phyloP scores from a whole-genome alignment of 2,329 filamentous ascomycete species.

The Curvularia verruculosa region DNA sequence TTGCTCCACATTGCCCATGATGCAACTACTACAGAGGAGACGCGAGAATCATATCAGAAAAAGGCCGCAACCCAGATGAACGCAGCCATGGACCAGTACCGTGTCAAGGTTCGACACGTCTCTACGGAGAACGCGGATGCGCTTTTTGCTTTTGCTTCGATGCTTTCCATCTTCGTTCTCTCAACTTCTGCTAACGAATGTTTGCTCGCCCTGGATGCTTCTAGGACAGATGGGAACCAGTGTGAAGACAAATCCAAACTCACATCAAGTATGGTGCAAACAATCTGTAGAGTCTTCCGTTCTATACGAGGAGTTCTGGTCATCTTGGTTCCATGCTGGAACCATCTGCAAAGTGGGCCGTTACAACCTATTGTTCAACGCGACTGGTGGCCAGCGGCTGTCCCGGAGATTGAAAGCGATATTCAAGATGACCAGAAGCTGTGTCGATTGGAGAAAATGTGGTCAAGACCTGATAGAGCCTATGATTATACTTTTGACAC shows the following conservation, averaged over 20 bases:
- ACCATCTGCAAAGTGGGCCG: slow-evolving; percentile 23
- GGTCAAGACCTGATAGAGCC: slow-evolving; percentile 24
- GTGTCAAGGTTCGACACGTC: slow-evolving; percentile 35
- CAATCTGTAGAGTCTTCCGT: slow-evolving; percentile 20
- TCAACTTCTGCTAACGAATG: slow-evolving; percentile 25
- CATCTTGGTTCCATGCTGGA: slow-evolving; percentile 35
- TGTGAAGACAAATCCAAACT: no score
- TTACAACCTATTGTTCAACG: slow-evolving; percentile 26
- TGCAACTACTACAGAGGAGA: slow-evolving; percentile 12
- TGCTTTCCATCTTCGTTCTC: slow-evolving; percentile 24
- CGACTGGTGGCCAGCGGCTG: slow-evolving; percentile 35
- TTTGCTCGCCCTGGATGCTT: not conserved
- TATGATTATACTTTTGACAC: slow-evolving; percentile 36
- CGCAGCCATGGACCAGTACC: slow-evolving; percentile 31
- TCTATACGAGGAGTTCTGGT: slow-evolving; percentile 31
- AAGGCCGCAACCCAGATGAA: slow-evolving; percentile 33
- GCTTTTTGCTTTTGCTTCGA: slow-evolving; percentile 38
- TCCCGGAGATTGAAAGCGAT: slow-evolving; percentile 20
- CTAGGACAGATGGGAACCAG: no score
- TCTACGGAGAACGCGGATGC: slow-evolving; percentile 50
- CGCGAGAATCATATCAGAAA: slow-evolving; percentile 19
- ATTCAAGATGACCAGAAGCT: slow-evolving; percentile 26
- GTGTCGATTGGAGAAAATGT: slow-evolving; percentile 27
- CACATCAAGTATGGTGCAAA: not conserved
- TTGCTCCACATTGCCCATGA: slow-evolving; percentile 52